Conservation (phyloP, 148 eudicot species). For the Heliosperma pusillum region DNA sequence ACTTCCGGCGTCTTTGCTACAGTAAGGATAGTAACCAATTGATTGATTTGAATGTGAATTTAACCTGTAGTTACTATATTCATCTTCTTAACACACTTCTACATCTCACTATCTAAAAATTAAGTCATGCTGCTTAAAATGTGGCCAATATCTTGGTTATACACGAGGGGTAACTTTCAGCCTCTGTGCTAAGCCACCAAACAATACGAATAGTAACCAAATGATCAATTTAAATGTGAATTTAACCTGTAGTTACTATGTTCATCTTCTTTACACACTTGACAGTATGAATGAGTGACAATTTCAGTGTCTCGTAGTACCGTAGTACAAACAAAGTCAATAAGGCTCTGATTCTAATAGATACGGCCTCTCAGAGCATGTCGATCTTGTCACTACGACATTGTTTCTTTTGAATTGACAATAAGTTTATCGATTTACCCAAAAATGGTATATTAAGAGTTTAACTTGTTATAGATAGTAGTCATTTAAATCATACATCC, state of each 20-base stretch:
- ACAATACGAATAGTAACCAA: background rate
- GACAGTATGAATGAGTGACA: background rate
- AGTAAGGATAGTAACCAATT: background rate
- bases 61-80: background rate
- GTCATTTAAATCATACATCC: background rate
- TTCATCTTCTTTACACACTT: background rate
- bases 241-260: background rate
- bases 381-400: background rate
- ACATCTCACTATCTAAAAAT: background rate
- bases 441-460: background rate
- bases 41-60: background rate
- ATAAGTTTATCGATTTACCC: background rate
- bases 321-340: conserved; percentile 4
- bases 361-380: background rate
- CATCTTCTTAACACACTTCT: background rate
- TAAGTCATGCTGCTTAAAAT: background rate
- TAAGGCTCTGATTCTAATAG: background rate
- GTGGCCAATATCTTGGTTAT: background rate
- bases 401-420: background rate
- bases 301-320: background rate
- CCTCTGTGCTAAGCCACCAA: background rate
- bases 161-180: background rate
- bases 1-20: background rate
- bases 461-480: too few species aligned
- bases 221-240: background rate